phyloP scores from a whole-genome alignment of 352 stramenopile species.

The Phytophthora syringae region DNA sequence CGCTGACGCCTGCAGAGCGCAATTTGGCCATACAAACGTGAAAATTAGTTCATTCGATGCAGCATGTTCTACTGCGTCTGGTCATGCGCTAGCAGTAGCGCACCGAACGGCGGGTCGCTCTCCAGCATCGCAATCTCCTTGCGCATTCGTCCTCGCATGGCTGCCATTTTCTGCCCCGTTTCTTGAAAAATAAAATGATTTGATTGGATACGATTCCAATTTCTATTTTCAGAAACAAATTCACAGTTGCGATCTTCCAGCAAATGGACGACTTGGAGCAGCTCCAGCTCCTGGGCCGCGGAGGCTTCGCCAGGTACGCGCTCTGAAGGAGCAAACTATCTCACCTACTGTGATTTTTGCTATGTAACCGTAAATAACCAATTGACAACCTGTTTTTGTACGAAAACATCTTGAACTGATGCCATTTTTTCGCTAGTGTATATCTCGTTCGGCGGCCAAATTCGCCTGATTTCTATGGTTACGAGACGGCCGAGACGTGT shows the following conservation, averaged over 20 bases:
- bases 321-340: background rate
- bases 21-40: background rate
- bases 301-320: constrained; percentile 67
- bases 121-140: constrained; percentile 89
- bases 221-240: constrained; percentile 9
- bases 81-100: no score
- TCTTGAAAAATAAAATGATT: constrained; percentile 4
- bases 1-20: constrained; percentile 58
- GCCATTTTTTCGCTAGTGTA: constrained; percentile 39
- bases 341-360: no score
- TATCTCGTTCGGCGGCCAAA: constrained; percentile 46
- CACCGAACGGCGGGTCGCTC: constrained; percentile 76
- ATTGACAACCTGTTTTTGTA: no score
- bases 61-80: background rate
- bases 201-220: constrained; percentile 4
- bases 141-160: constrained; percentile 82
- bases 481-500: background rate
- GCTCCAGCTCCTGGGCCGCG: constrained; percentile 56
- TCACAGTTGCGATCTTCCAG: constrained; percentile 25
- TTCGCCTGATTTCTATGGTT: constrained; percentile 43
- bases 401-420: background rate
- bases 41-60: background rate
- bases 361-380: no score
- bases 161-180: constrained; percentile 49
- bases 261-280: constrained; percentile 61